Conservation (phyloP, 2,329 filamentous ascomycete species). For the Paecilomyces fulvus region DNA sequence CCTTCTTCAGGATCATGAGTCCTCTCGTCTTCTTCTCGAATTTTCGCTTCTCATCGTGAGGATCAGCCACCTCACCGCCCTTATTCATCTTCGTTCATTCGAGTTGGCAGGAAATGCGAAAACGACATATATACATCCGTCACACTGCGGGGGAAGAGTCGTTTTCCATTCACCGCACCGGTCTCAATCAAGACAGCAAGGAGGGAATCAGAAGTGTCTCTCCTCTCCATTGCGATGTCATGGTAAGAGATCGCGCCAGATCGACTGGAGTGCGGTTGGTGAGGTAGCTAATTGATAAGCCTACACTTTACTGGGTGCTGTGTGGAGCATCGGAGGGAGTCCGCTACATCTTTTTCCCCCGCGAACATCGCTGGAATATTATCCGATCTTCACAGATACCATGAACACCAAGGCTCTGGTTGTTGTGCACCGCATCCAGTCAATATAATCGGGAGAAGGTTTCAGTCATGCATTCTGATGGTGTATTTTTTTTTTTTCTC, state of each 20-base stretch:
- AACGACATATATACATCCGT: background rate
- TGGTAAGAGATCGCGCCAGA: background rate
- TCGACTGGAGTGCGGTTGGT: background rate
- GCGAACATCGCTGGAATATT: background rate
- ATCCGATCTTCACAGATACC: background rate
- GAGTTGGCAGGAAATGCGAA: background rate
- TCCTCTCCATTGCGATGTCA: background rate
- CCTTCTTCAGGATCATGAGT: slow-evolving; percentile 9
- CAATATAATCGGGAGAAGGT: background rate
- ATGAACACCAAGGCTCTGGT: background rate
- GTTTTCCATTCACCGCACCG: background rate
- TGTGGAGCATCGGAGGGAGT: background rate
- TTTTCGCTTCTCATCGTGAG: background rate
- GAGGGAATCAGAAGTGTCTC: background rate
- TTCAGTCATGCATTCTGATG: background rate
- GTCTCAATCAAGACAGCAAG: background rate
- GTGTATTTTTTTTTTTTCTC: background rate
- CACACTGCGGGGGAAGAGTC: background rate
- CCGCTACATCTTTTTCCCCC: background rate
- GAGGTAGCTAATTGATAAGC: background rate
- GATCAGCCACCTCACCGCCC: background rate
- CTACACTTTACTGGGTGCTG: background rate
- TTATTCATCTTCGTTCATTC: background rate
- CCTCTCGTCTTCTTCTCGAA: background rate
- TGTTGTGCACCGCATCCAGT: background rate